Evolutionary conservation across 139 green algal genomes (phyloP).

Genomic region (Micractinium sp.): DNA sequence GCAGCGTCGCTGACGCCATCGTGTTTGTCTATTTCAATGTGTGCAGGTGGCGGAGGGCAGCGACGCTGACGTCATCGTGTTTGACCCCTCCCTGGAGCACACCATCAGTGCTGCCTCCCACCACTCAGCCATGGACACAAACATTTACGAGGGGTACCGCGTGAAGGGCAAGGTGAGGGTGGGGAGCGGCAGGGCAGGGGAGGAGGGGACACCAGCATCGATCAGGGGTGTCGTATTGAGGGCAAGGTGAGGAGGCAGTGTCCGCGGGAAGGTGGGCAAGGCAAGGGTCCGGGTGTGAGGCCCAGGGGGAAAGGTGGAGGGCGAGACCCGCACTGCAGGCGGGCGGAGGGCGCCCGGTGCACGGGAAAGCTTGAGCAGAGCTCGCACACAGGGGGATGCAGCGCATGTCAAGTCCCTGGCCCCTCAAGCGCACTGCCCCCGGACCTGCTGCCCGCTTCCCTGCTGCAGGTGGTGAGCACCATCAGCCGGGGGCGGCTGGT

Average conservation of each 20-base stretch:
- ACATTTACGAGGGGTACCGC: conserved; percentile 91
- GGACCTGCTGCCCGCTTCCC: too few relatives aligned
- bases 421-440: too few relatives aligned
- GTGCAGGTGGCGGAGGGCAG: conserved; percentile 70
- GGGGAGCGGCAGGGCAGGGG: too few relatives aligned
- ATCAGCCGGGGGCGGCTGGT: conserved; percentile 90
- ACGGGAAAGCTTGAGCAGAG: background rate
- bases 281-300: background rate
- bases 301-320: background rate
- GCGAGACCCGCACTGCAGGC: background rate
- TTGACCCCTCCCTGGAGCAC: conserved; percentile 84
- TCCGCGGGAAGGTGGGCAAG: too few relatives aligned
- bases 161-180: conserved; percentile 63
- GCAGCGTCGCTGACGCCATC: too few relatives aligned
- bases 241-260: background rate
- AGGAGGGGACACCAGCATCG: too few relatives aligned
- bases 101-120: conserved; percentile 77
- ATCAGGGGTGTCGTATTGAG: background rate
- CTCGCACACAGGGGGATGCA: background rate
- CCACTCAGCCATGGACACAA: conserved; percentile 92
- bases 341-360: background rate
- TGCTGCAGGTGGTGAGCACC: conserved; percentile 79
- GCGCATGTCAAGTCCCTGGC: background rate
- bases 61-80: conserved; percentile 94
- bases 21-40: too few relatives aligned